Base-by-base conservation (phyloP, 805 yeast species). In the Clavispora phyllophila region DNA sequence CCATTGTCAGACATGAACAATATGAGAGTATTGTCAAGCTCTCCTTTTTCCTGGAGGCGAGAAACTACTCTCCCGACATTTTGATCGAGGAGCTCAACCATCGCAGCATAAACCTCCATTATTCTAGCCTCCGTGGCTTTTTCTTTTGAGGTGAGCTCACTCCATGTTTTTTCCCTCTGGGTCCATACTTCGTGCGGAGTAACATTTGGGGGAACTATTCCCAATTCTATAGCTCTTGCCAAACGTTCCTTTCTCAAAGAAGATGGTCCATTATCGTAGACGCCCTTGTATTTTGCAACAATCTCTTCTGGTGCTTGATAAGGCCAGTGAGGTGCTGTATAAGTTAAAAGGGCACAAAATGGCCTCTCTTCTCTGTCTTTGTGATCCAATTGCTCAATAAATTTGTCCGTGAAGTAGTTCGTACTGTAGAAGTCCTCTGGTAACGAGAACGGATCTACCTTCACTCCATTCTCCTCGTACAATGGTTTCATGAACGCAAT, bases 321-420 rank as follows among this genome's bases (percentile, higher is more conserved):
- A 9, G 84, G 84, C 84, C 84, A 79, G 53, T 79, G 84, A 3
- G 84, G 84, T 1, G 84, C 84, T 4, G 82, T 77, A 50, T 75
- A 78, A 6, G 83, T 79, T 43, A 79, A 60, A 19, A 65, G 57
- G 3, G 79, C 78, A 43, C 78, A 74, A 47, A 75, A 79, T 9
- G 84, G 84, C 50, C 73, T 61, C n/a, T 62, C 74, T 4, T 52
- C 50, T 38, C 76, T 58, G 4, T 47, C 42, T 12, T 56, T 49
- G 23, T 51, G 46, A 37, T 58, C 51, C 42, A 72, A 53, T 34
- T 58, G 68, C 22, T 67, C 71, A 32, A 76, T 45, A 10, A 65
- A 68, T 46, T 65, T 71, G 39, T 66, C 66, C 12, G 79, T 75
- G 55, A 66, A 77, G 44, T 55, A 65, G 15, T 66, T 58, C 2